Base-by-base conservation (phyloP, 2,329 filamentous ascomycete genomes). In the Cordyceps javanica region DNA sequence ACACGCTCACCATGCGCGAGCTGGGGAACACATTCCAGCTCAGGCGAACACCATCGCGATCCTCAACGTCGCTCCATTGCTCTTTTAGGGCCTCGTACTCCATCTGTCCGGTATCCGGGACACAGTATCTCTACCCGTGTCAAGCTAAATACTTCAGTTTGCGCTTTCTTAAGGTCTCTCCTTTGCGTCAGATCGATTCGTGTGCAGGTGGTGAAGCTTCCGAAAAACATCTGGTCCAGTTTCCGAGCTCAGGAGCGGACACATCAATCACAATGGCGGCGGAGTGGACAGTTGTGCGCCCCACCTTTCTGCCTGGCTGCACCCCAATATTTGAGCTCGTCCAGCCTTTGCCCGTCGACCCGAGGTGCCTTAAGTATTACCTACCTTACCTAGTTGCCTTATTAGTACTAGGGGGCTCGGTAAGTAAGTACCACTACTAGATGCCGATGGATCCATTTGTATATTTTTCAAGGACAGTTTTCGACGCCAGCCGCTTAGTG, bases 1-100 rank as follows among this genome's bases (percentile, higher is more conserved):
- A 13, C 14, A 45, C 26, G 76, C 82, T 66, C 67, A 91, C 92
- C 91, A 99, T 97, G 72, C 94, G 91, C 69, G 93, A 93, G 78
- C 92, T 97, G 51, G 94, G 94, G 69, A 99, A 96, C 61, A 95
- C 95, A 72, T 99, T 99, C 94, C 94, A 99, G 76, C 93, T 97
- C 64, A 99, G 82, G 62, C 94, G 87, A 69, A 97, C 85, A 61
- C 94, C 94, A 85, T 99, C 94, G 66, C 90, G 87, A 70, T 99
- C 94, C 78, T 99, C 94, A 59, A 96, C 87, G 73, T 97, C 91
- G 69, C 88, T 91, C 92, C 92, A 97, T 77, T 93, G 89, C 75
- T 97, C 92, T 77, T 97, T 97, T 65, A 96, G 78, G 65, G 86
- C 82, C 73, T 97, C 92, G 80, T 91, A 96, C 72, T 96, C 92